Evolutionary conservation across 225 moss, liverwort and hornwort species (phyloP), one percentile per base, ranked within the genome.

Genomic region (Rhytidiadelphus loreus): DNA sequence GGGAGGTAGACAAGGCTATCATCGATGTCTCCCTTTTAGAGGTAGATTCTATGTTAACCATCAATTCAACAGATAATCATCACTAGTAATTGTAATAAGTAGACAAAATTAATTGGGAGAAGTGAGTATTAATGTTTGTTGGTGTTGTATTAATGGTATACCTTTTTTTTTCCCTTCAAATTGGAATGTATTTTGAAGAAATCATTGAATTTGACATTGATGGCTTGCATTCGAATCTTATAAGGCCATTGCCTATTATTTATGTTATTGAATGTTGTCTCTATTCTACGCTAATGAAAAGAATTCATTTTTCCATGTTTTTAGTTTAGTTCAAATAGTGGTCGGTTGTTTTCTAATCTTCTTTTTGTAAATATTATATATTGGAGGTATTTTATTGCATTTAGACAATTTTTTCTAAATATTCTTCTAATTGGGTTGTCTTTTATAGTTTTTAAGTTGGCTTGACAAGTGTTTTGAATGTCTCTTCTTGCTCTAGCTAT

Each of bases 401-500:
- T 16, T 9, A 72, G 9, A 9, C 16, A 8, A 43, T 44, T 44
- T 72, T 44, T 1, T 26, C 8, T 71, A 44, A 72, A 72, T 43
- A 2, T 43, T 16, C 3, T 25, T 16, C 16, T 28, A 3, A 72
- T 72, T 26, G 9, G 1, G 0, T 43, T 72, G 26, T 23, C 3
- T 28, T 70, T 70, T 25, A 24, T 70, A 15, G 8, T 70, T 25
- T 43, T 15, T 6, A 8, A 69, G 7, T 15, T 70, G 14, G 1
- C 3, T 43, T 70, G 5, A 7, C 24, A 13, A 70, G 70, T 70
- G 1, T 26, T 70, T 8, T 39, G 2, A 69, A 69, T 39, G 69
- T 7, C 13, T 39, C 24, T 0, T 69, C 1, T 69, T 39, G 0
- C 20, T 37, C 21, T 7, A 63, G 8, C 1, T 32, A 2, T 4